Evolutionary conservation across 495 filamentous ascomycete species (phyloP).

Genomic region (Aspergillus carlsbadensis): DNA sequence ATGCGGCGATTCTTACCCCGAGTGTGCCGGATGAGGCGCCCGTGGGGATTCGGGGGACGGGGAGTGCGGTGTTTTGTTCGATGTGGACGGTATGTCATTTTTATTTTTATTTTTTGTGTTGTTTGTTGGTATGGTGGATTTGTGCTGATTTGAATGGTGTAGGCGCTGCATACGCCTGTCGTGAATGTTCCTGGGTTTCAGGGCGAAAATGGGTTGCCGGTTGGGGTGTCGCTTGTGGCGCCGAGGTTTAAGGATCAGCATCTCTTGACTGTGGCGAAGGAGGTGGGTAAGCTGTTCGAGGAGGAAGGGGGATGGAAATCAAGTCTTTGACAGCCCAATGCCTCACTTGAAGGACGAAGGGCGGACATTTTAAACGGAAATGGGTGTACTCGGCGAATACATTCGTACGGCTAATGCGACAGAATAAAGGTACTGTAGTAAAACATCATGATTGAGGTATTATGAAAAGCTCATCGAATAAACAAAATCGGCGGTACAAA

Average conservation of each 20-base stretch:
- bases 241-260: conserved; percentile 9
- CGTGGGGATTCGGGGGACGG: conserved; percentile 3
- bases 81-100: conserved; percentile 19
- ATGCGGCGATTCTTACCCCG: conserved; percentile 13
- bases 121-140: background rate
- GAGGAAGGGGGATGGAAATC: conserved; percentile 12
- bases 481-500: no score
- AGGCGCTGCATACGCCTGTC: conserved; percentile 17
- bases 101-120: background rate
- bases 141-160: background rate
- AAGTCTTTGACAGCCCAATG: no score
- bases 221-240: conserved; percentile 11
- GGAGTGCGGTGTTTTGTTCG: conserved; percentile 15
- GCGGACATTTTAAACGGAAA: no score
- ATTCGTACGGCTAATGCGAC: no score
- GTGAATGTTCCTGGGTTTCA: conserved; percentile 15
- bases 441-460: no score
- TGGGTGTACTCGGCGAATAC: no score
- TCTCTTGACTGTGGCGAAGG: conserved; percentile 2
- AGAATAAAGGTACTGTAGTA: no score
- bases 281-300: conserved; percentile 10
- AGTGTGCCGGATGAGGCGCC: conserved; percentile 19
- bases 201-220: conserved; percentile 8
- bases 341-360: no score
- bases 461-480: no score